These are phyloP conservation scores for Stagonosporopsis tanaceti DNA, from an alignment of 2,329 filamentous ascomycete species.

Conservation along the genomic window DNA sequence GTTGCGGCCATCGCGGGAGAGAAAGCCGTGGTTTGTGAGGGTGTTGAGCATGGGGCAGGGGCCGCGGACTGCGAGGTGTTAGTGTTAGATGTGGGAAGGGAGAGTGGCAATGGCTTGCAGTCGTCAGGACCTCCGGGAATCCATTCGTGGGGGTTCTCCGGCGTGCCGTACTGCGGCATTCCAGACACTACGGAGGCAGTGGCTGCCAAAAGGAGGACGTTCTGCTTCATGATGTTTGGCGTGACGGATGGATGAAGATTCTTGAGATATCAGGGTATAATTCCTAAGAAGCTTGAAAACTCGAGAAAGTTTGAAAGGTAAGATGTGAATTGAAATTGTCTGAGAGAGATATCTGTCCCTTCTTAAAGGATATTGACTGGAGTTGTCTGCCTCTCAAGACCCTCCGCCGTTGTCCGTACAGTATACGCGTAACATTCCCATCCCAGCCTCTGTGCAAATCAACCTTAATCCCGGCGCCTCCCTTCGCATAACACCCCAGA, in stretches of 20 bases:
- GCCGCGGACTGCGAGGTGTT: slow-evolving; percentile 28
- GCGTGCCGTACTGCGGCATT: slow-evolving; percentile 12
- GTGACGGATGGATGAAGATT: background rate
- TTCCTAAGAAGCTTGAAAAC: too few species aligned
- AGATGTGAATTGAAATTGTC: background rate
- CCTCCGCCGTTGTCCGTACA: slow-evolving; percentile 1
- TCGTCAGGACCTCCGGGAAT: slow-evolving; percentile 25
- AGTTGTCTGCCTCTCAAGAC: background rate
- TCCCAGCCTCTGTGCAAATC: background rate
- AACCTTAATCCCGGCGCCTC: background rate
- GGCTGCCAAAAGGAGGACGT: slow-evolving; percentile 11
- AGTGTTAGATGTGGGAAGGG: background rate
- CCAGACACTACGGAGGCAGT: slow-evolving; percentile 17
- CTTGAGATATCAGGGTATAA: background rate
- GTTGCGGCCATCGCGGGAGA: slow-evolving; percentile 45
- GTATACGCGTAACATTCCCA: slow-evolving; percentile 12
- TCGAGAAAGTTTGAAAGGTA: background rate
- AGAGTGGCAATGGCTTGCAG: slow-evolving; percentile 16
- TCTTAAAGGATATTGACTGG: background rate
- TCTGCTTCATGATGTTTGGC: slow-evolving; percentile 16
- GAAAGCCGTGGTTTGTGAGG: slow-evolving; percentile 47
- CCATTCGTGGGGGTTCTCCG: slow-evolving; percentile 28
- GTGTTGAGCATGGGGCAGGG: slow-evolving; percentile 48
- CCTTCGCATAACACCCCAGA: background rate
- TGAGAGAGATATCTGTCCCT: background rate